Base-by-base conservation (phyloP, 1,139 yeast genomes). In the Saccharomyces hybrid region DNA sequence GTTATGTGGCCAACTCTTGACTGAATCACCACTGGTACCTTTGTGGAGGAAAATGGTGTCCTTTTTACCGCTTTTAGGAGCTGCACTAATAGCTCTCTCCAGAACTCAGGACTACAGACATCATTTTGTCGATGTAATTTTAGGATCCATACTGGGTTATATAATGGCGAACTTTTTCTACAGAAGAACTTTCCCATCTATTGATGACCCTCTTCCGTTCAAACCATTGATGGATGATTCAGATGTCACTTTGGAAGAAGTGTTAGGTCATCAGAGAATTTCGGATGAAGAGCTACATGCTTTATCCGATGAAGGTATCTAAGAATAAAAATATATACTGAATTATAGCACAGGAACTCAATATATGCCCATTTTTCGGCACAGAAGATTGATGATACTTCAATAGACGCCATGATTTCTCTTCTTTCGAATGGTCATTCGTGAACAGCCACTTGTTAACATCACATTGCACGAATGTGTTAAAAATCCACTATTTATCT, bases 91-190 rank as follows among this genome's bases (percentile, higher is more conserved):
- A 61, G 90, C 91, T 0, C 71, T 86, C 52, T 80, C 87, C 50
- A 76, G 95, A 61, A 84, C 90, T 1, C 83, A 84, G 64, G 96
- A 87, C 69, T 87, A 86, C 68, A 78, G 91, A 68, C 95, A 86
- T 65, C 91, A 86, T 68, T 85, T 84, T 60, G 73, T 83, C 11
- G 95, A 87, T 69, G 81, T 87, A 1, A 58, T 83, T 0, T 63
- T 81, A 31, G 95, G 95, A 1, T 75, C 83, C 47, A 27, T 72
- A 1, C 63, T 86, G 6, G 95, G 93, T 2, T 63, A 68, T 23
- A 48, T 67, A 1, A 62, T 73, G 31, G 81, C 82, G 0, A 65
- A 69, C 57, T 75, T 75, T 61, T 57, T 74, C 2, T 83, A 82
- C 62, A 71, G 73, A 55, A 72, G 79, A 57, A 78, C 76, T 65